Conservation (phyloP, 106 monocot genomes). For the Narthecium ossifragum region DNA sequence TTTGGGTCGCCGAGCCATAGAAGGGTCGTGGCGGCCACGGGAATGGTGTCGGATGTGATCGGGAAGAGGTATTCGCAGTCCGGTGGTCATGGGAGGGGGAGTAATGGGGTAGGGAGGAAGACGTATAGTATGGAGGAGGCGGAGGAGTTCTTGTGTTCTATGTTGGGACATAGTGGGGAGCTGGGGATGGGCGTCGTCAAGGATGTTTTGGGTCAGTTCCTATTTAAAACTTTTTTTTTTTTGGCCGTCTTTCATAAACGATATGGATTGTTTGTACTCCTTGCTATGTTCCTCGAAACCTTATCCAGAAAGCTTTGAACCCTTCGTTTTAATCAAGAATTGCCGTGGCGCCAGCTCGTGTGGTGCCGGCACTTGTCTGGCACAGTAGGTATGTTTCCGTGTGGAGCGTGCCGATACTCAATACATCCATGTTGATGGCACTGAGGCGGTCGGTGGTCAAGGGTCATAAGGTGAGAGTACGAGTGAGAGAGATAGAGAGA, state of each 20-base stretch:
- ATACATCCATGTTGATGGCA: too few species aligned
- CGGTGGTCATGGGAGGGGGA: slow-evolving; percentile 5
- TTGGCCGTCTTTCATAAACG: not conserved
- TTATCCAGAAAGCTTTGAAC: not conserved
- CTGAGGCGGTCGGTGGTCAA: too few species aligned
- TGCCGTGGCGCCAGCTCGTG: too few species aligned
- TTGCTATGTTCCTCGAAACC: not conserved
- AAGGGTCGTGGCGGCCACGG: slow-evolving; percentile 36
- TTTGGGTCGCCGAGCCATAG: slow-evolving; percentile 24
- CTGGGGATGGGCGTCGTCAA: slow-evolving; percentile 61
- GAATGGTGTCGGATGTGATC: slow-evolving; percentile 60
- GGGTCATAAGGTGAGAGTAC: too few species aligned
- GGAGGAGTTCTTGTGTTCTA: slow-evolving; percentile 64
- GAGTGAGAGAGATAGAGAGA: too few species aligned
- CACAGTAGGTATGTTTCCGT: not conserved
- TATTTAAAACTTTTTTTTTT: not conserved
- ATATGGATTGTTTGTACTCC: not conserved
- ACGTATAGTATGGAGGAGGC: slow-evolving; percentile 35
- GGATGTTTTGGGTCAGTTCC: slow-evolving; percentile 64
- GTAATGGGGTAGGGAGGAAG: slow-evolving; percentile 6
- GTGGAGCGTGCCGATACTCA: too few species aligned
- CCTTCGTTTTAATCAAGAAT: not conserved
- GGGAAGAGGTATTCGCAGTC: slow-evolving; percentile 45
- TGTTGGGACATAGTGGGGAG: slow-evolving; percentile 56
- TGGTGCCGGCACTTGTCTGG: not conserved